Percentiles rank a stretch among this genome's conserved stretches.
These are phyloP conservation scores for Glomus cerebriforme DNA, from an alignment of 192 early-diverging fungal genomes.

Conservation along the genomic window DNA sequence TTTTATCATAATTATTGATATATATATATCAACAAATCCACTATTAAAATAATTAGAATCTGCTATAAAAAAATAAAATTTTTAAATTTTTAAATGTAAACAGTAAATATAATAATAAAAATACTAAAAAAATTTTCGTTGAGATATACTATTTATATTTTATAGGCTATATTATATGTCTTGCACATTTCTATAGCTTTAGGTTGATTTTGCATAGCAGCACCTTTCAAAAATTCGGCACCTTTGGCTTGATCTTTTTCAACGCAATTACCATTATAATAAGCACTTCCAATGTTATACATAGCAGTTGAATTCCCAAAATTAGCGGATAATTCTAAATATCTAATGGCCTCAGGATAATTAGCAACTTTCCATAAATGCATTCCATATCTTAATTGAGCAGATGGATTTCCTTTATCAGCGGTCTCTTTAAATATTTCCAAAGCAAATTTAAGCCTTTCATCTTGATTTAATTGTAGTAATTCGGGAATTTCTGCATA, in stretches of 20 bases:
- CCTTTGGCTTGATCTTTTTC: constrained; percentile 1
- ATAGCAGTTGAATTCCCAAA: not conserved
- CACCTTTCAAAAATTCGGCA: constrained; percentile 1
- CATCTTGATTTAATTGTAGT: not conserved
- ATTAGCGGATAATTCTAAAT: constrained; percentile 11
- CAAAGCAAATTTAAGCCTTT: not conserved
- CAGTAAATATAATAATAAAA: too few species aligned
- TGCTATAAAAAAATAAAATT: too few species aligned
- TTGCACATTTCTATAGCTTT: constrained; percentile 24
- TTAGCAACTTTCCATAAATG: not conserved
- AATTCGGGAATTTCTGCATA: not conserved
- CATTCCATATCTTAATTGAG: constrained; percentile 19
- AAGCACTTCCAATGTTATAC: constrained; percentile 26
- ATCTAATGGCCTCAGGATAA: constrained; percentile 7
- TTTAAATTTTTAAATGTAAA: too few species aligned
- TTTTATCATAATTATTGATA: too few species aligned
- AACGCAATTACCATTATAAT: not conserved
- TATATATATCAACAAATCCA: too few species aligned
- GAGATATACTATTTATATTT: too few species aligned
- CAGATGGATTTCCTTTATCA: constrained; percentile 11
- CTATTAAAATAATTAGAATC: too few species aligned
- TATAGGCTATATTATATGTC: not conserved
- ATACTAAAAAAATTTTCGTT: too few species aligned
- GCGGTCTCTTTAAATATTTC: constrained; percentile 11
- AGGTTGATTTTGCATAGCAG: constrained; percentile 1